phyloP scores from a whole-genome alignment of 2,329 filamentous ascomycete genomes.

The Thelonectria rubi region DNA sequence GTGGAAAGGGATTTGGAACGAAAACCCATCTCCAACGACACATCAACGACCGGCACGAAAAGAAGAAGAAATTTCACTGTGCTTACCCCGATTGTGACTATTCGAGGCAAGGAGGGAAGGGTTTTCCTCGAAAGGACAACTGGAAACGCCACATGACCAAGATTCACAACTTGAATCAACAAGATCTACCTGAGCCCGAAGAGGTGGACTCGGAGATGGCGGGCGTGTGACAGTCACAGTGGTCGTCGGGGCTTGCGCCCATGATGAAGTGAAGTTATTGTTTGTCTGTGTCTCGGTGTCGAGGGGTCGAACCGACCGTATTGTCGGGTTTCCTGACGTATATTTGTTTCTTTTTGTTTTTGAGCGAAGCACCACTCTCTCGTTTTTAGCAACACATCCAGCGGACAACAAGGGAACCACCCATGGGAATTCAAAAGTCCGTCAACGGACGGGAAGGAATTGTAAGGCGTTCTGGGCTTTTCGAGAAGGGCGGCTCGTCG shows the following conservation, averaged over 20 bases:
- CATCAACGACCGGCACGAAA: conserved; percentile 69
- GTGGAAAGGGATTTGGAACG: conserved; percentile 67
- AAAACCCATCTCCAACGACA: conserved; percentile 70
- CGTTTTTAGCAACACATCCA: conserved; percentile 30
- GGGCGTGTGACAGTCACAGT: conserved; percentile 29
- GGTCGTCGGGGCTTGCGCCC: neutral
- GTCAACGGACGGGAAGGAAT: conserved; percentile 26
- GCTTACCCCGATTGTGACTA: conserved; percentile 63
- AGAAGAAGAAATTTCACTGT: conserved; percentile 68
- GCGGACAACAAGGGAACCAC: conserved; percentile 30
- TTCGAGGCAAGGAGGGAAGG: conserved; percentile 65
- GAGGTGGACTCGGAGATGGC: conserved; percentile 50
- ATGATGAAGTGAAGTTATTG: neutral
- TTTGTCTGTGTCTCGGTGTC: neutral
- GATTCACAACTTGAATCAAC: conserved; percentile 60
- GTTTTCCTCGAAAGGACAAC: conserved; percentile 69
- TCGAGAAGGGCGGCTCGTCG: conserved; percentile 29
- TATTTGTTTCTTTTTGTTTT: conserved; percentile 15
- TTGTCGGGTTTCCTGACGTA: conserved; percentile 6
- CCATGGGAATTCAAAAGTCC: conserved; percentile 25
- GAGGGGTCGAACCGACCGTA: neutral
- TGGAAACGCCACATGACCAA: conserved; percentile 71
- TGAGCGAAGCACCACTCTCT: conserved; percentile 35
- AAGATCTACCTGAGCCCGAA: conserved; percentile 53
- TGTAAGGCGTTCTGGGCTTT: conserved; percentile 34